phyloP scores from a whole-genome alignment of 192 early-diverging fungal genomes.

The Kappamyces sp. region DNA sequence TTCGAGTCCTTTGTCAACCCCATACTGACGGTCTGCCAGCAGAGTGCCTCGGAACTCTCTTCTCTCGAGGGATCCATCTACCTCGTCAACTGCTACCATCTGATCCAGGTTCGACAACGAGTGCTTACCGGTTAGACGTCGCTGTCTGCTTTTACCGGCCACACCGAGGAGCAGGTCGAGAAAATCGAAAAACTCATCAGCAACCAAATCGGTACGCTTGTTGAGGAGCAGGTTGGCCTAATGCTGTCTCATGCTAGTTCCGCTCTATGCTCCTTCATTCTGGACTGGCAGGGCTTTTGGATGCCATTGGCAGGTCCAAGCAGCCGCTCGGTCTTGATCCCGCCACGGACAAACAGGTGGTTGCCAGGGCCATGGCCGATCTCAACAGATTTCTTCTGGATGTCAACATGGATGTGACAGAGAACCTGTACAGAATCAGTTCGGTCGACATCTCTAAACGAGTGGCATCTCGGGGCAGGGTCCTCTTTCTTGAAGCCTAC shows the following conservation, averaged over 20 bases:
- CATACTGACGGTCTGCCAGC: constrained; percentile 62
- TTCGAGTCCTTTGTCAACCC: constrained; percentile 67
- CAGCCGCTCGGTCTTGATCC: constrained; percentile 49
- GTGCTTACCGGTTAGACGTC: constrained; percentile 43
- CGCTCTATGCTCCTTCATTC: constrained; percentile 56
- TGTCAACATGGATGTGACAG: constrained; percentile 50
- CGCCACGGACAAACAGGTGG: constrained; percentile 42
- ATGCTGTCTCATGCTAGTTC: constrained; percentile 32
- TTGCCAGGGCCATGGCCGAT: constrained; percentile 48
- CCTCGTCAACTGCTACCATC: constrained; percentile 58
- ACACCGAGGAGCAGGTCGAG: constrained; percentile 48
- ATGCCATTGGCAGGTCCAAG: constrained; percentile 29
- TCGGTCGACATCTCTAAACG: constrained; percentile 14
- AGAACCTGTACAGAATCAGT: constrained; percentile 38
- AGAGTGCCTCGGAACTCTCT: constrained; percentile 44
- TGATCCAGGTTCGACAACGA: neutral
- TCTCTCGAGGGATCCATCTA: constrained; percentile 63
- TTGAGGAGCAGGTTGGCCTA: constrained; percentile 55
- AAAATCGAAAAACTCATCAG: constrained; percentile 57
- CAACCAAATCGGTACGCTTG: constrained; percentile 54
- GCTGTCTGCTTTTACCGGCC: constrained; percentile 55
- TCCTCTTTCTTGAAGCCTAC: constrained; percentile 61
- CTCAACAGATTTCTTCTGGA: constrained; percentile 66
- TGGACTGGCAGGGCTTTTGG: constrained; percentile 47
- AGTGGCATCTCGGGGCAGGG: constrained; percentile 47